Evolutionary conservation across 257 asterid genomes (phyloP).

Genomic region (Gentiana straminea): DNA sequence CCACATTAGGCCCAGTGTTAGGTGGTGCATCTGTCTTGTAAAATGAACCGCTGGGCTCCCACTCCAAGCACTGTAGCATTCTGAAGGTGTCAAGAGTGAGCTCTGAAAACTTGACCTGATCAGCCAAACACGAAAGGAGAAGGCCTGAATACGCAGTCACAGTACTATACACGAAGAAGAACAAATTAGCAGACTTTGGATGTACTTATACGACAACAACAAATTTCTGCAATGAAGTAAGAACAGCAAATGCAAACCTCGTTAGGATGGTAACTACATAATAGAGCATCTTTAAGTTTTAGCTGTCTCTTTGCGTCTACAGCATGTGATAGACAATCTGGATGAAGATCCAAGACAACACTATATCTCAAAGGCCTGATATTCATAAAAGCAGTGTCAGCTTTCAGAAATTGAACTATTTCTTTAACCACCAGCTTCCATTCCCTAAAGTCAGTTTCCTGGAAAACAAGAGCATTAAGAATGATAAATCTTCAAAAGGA

Average conservation of each 20-base stretch:
- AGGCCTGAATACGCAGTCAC: not conserved
- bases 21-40: slow-evolving; percentile 48
- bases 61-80: slow-evolving; percentile 88
- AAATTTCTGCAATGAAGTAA: not conserved
- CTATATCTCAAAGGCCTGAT: slow-evolving; percentile 90
- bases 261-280: slow-evolving; percentile 86
- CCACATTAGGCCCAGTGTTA: slow-evolving; percentile 48
- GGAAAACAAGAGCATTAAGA: slow-evolving; percentile 32
- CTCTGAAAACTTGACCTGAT: slow-evolving; percentile 89
- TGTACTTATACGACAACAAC: not conserved
- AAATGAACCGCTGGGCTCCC: slow-evolving; percentile 98
- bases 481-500: not conserved
- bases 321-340: slow-evolving; percentile 57
- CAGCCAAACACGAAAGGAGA: not conserved
- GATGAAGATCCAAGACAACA: slow-evolving; percentile 76
- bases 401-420: slow-evolving; percentile 89
- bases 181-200: not conserved
- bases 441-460: slow-evolving; percentile 94
- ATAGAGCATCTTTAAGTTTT: slow-evolving; percentile 67
- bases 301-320: slow-evolving; percentile 57
- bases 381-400: slow-evolving; percentile 92
- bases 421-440: slow-evolving; percentile 99
- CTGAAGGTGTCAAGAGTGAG: slow-evolving; percentile 80
- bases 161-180: not conserved
- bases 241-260: slow-evolving; percentile 48